Percentiles rank a stretch among this genome's conserved stretches.
These are phyloP conservation scores for Colletotrichum sp. DNA, from an alignment of 2,329 filamentous ascomycete species.

Conservation along the genomic window DNA sequence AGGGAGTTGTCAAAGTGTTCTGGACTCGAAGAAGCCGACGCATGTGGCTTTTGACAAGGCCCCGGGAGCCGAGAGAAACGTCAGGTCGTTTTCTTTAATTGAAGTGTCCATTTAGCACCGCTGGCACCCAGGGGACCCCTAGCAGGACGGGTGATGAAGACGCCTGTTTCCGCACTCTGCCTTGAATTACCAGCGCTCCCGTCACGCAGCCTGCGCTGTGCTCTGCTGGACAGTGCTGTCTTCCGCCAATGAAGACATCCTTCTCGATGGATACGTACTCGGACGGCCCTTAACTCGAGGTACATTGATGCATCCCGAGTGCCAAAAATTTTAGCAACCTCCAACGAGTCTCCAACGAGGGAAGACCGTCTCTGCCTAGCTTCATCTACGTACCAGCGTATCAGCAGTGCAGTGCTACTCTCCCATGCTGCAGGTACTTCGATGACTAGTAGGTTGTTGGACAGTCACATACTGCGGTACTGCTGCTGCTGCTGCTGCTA, in stretches of 20 bases:
- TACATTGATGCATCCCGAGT: neutral
- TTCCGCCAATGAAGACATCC: neutral
- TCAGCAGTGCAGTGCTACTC: neutral
- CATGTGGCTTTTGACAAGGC: neutral
- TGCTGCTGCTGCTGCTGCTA: neutral
- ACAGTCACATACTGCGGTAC: neutral
- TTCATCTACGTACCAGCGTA: slow-evolving; percentile 1
- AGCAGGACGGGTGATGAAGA: neutral
- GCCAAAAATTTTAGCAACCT: neutral
- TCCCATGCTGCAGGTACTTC: neutral
- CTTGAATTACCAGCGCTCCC: neutral
- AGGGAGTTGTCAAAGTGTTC: neutral
- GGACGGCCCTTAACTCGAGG: slow-evolving; percentile 1
- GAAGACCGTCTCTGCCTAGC: slow-evolving; percentile 6
- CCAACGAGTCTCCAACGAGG: slow-evolving; percentile 6
- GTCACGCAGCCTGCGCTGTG: slow-evolving; percentile 10
- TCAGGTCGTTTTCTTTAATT: neutral
- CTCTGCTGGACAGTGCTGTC: slow-evolving; percentile 7
- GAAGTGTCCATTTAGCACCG: neutral
- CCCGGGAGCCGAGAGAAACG: neutral
- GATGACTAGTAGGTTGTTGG: neutral
- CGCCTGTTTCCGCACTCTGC: neutral
- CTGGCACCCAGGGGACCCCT: neutral
- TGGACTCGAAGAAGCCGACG: neutral
- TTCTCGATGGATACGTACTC: neutral